Evolutionary conservation across 805 yeast genomes (phyloP), one percentile per base, ranked within the genome.

Genomic region (Candida piceae): DNA sequence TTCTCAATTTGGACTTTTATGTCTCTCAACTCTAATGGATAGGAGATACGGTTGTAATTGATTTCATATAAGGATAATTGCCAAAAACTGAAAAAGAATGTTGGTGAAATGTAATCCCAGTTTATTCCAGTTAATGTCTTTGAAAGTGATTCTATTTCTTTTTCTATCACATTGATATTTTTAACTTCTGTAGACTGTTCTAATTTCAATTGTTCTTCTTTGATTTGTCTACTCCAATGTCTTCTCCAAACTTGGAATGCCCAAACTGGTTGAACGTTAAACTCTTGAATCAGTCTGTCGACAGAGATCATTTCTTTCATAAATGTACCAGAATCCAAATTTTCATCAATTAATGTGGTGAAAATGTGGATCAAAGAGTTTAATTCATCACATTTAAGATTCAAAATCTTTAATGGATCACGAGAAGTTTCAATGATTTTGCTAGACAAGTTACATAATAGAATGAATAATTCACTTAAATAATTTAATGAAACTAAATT

Each of bases 241-340:
- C 34, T 53, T 53, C 96, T 70, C 95, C 95, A 87, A 2, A 86
- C 52, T 43, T 80, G 85, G 60, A 85, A 86, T 0, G 79, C 79
- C 86, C 90, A 81, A 15, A 70, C 68, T 0, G 74, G 57, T 3
- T 75, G 66, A 7, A 82, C 63, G 2, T 66, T 61, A 43, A 67
- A 77, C 2, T 66, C 55, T 3, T 51, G 45, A 2, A 67, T 50
- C 26, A 83, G 58, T 4, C 60, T 62, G 10, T 58, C 56, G 16
- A 76, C 53, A 1, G 76, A 53, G 1, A 69, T 36, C 45, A 81
- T 59, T 7, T 61, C 50, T 0, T 53, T 36, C 0, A 48, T 39
- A 25, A 74, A 64, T 1, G 57, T 48, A 0, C 54, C 55, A 35
- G 60, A 42, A 2, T 57, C 47, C 7, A 74, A 61, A 52, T 73